Conservation (phyloP, 495 filamentous ascomycete species). For the Aspergillus sclerotioniger region DNA sequence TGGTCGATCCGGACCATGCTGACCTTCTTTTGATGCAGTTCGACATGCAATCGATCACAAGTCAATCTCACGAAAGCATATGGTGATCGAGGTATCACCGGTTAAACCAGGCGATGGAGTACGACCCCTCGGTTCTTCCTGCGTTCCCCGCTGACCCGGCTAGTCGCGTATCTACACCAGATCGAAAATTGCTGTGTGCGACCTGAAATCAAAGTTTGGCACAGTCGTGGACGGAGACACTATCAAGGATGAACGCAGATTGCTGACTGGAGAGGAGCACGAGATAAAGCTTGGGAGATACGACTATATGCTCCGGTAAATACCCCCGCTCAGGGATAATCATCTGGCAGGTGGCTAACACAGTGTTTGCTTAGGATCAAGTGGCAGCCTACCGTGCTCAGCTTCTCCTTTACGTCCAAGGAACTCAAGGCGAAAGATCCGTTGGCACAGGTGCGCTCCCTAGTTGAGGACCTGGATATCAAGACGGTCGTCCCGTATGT, state of each 20-base stretch:
- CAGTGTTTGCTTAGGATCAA: conserved; percentile 52
- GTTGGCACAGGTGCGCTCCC: conserved; percentile 55
- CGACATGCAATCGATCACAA: conserved; percentile 62
- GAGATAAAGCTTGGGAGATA: conserved; percentile 66
- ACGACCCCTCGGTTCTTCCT: conserved; percentile 15
- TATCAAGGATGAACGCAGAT: conserved; percentile 50
- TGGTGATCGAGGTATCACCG: conserved; percentile 68
- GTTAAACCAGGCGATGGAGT: conserved; percentile 72
- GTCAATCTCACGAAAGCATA: conserved; percentile 84
- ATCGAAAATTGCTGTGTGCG: conserved; percentile 62
- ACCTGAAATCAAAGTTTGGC: conserved; percentile 74
- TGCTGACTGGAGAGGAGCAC: conserved; percentile 57
- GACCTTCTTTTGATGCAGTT: conserved; percentile 35
- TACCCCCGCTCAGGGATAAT: background rate
- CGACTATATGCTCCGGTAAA: conserved; percentile 49
- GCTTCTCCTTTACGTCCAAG: conserved; percentile 77
- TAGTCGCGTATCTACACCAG: conserved; percentile 55
- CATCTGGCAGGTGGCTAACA: background rate
- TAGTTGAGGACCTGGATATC: conserved; percentile 79
- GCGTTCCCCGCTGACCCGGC: conserved; percentile 16
- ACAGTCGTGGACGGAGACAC: conserved; percentile 72
- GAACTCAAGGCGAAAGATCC: conserved; percentile 69
- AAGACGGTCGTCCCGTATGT: conserved; percentile 76
- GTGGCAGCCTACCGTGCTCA: conserved; percentile 80
- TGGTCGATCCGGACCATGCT: conserved; percentile 22